A percentile compares a stretch with the other conserved stretches of the same genome.
These are phyloP conservation scores for Chaetoceros tenuissimus DNA, from an alignment of 108 stramenopile genomes.

Conservation along the genomic window DNA sequence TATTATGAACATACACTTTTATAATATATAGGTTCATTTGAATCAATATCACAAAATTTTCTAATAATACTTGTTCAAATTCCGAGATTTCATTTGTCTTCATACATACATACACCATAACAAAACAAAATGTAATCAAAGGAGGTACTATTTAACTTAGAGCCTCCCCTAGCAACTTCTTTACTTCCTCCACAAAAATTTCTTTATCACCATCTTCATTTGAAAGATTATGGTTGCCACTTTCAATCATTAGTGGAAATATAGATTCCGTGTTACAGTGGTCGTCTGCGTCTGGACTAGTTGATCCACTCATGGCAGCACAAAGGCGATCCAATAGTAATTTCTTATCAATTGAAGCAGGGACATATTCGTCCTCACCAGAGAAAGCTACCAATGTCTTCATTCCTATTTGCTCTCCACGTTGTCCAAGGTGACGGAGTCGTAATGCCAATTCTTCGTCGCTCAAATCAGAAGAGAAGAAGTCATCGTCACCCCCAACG, in stretches of 20 bases:
- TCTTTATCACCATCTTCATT: constrained; percentile 34
- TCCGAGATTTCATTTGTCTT: too few species aligned
- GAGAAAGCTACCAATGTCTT: constrained; percentile 72
- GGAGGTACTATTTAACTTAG: not conserved
- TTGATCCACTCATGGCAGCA: constrained; percentile 54
- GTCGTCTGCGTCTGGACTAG: not conserved
- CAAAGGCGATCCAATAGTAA: constrained; percentile 56
- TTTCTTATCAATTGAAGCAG: constrained; percentile 39
- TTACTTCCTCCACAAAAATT: constrained; percentile 52
- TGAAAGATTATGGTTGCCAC: constrained; percentile 74
- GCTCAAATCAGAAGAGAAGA: constrained; percentile 85
- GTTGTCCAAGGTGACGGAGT: constrained; percentile 47
- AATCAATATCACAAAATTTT: too few species aligned
- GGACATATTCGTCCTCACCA: constrained; percentile 83
- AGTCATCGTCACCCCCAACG: constrained; percentile 81
- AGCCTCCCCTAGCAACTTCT: constrained; percentile 16
- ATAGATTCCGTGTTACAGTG: too few species aligned
- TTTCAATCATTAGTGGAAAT: constrained; percentile 34
- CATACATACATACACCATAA: too few species aligned
- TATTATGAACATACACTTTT: too few species aligned
- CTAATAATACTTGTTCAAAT: too few species aligned
- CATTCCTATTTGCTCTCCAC: constrained; percentile 18
- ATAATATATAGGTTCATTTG: too few species aligned
- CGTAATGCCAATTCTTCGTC: constrained; percentile 61
- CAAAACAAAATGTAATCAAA: too few species aligned